A percentile compares a stretch with the other conserved stretches of the same genome.
These are phyloP conservation scores for Mycena polygramma DNA, from an alignment of 768 basidiomycete species.

Conservation along the genomic window DNA sequence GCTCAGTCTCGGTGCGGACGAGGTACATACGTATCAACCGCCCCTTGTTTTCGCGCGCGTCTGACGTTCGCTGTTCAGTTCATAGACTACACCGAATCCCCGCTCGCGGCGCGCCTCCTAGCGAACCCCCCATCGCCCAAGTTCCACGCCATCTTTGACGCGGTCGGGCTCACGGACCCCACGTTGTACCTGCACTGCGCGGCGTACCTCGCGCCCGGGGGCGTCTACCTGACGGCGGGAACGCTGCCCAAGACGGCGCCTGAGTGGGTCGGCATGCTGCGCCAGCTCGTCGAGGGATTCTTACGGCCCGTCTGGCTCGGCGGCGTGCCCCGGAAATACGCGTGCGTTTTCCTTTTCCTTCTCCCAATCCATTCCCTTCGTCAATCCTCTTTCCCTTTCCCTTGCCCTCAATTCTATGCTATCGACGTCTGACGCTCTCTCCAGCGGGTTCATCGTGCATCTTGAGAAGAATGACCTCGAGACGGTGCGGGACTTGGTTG, in stretches of 20 bases:
- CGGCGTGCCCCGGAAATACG: conserved; percentile 60
- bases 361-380: not conserved
- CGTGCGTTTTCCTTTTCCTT: conserved; percentile 50
- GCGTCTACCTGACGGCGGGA: conserved; percentile 67
- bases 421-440: too few relatives aligned
- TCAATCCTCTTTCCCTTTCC: too few relatives aligned
- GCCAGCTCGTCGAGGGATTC: conserved; percentile 49
- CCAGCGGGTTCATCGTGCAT: too few relatives aligned
- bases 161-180: conserved; percentile 62
- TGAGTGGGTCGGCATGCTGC: conserved; percentile 49
- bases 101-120: conserved; percentile 61
- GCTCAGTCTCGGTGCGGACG: conserved; percentile 72
- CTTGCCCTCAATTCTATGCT: too few relatives aligned
- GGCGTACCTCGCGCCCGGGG: conserved; percentile 67
- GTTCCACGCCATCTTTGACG: conserved; percentile 73
- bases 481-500: conserved; percentile 51
- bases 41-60: too few relatives aligned
- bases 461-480: conserved; percentile 48
- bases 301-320: conserved; percentile 65
- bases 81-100: conserved; percentile 71
- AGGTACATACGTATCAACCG: conserved; percentile 54
- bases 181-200: conserved; percentile 62
- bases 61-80: conserved; percentile 50
- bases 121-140: conserved; percentile 60
- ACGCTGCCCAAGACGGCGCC: conserved; percentile 53